Conservation (phyloP, 257 asterid species). For the Plantago elongata region DNA sequence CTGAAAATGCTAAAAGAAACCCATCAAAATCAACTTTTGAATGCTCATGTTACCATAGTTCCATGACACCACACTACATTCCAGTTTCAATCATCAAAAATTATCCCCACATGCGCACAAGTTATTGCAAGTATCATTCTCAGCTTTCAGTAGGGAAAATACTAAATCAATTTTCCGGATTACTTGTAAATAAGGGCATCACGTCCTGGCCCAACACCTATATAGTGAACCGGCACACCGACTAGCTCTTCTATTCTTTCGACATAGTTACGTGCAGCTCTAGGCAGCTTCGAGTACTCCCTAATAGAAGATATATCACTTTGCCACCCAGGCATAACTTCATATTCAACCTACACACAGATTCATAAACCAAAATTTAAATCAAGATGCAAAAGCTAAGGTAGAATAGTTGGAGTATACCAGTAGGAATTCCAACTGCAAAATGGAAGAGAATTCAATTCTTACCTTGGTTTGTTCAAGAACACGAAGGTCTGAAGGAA, state of each 20-base stretch:
- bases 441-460: background rate
- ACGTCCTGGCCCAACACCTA: conserved; percentile 94
- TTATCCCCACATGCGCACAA: conserved; percentile 19
- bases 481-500: conserved; percentile 72
- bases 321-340: conserved; percentile 86
- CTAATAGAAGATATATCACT: conserved; percentile 71
- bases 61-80: conserved; percentile 3
- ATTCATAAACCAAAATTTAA: conserved; percentile 6
- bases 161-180: conserved; percentile 13
- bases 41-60: background rate
- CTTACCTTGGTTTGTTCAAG: conserved; percentile 74
- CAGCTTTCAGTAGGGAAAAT: conserved; percentile 12
- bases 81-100: conserved; percentile 17
- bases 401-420: background rate
- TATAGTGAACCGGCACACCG: conserved; percentile 85
- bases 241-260: conserved; percentile 89
- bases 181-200: conserved; percentile 93
- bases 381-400: background rate
- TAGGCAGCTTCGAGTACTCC: conserved; percentile 80
- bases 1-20: too few relatives aligned
- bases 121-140: conserved; percentile 12
- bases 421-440: background rate
- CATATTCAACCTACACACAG: conserved; percentile 68
- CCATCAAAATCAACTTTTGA: too few relatives aligned
- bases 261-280: conserved; percentile 70